Evolutionary conservation across 2,329 filamentous ascomycete genomes (phyloP), one percentile per base, ranked within the genome.

Genomic region (Neurospora sp.): DNA sequence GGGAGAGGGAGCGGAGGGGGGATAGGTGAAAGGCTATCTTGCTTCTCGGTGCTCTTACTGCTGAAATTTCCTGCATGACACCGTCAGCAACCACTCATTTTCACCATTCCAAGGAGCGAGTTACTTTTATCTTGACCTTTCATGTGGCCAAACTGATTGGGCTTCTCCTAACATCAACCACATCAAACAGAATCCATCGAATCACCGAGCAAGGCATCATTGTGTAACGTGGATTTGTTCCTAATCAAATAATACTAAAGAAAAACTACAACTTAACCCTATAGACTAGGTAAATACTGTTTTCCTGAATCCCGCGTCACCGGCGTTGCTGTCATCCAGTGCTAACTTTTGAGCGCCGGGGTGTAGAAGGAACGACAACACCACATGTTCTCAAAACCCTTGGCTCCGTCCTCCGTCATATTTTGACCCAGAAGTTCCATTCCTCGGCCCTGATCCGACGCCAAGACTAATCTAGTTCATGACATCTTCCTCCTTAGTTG

Each of bases 1-100:
- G 79, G 67, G 80, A 82, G 68, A 74, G 78, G 36, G 73, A 70
- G 38, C 71, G 19, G 71, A 73, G 40, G 72, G 77, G 69, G 23
- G 72, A 78, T 74, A 66, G 38, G 38, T 69, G 58, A 33, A 19
- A 15, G 36, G n/a, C 15, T 36, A 19, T 38, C 4, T 9, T 67
- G 36, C 17, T 23, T 17, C 43, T 11, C 19, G 19, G 19, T 52
- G 43, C 19, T 13, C 10, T 23, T 23, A 52, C 6, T 23, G 5
- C 23, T 13, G 23, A 3, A 33, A 58, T 4, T 19, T 43, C 13
- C 23, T 23, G 23, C 3, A 58, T 58, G 19, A 28, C 8, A 8
- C 33, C 33, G 33, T 36, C 11, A 58, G 46, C 13, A 58, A 58
- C 23, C 8, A 62, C 52, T 36, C 23, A 15, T 9, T 36, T 3